Conservation (phyloP, 208 protist species). For the Leishmania major region DNA sequence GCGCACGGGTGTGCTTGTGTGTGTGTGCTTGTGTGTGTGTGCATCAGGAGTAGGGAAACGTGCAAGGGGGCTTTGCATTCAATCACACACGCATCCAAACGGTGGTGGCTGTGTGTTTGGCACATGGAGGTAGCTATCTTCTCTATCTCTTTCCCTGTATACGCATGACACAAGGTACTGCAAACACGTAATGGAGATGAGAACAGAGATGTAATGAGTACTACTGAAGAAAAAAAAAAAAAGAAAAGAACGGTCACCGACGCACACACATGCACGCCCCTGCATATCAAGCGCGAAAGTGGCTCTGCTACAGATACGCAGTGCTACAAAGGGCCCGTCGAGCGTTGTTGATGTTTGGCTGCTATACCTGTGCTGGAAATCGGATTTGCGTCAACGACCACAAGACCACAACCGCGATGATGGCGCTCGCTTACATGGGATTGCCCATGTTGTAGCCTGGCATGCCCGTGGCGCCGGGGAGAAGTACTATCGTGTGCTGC, state of each 20-base stretch:
- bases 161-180: too few species aligned
- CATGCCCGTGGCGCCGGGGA: neutral
- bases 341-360: neutral
- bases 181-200: neutral
- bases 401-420: neutral
- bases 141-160: too few species aligned
- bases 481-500: constrained; percentile 1
- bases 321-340: neutral
- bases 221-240: too few species aligned
- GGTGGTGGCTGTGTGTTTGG: too few species aligned
- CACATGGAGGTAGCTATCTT: too few species aligned
- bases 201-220: too few species aligned
- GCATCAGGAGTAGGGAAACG: too few species aligned
- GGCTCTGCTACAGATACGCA: neutral
- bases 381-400: neutral
- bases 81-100: neutral
- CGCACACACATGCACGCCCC: neutral
- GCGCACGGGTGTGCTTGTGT: too few species aligned
- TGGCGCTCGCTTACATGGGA: neutral
- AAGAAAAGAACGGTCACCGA: neutral
- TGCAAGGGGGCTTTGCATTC: too few species aligned
- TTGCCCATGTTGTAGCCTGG: neutral
- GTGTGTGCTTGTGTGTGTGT: too few species aligned
- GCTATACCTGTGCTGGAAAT: neutral
- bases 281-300: neutral